Conservation (phyloP, 345 rosid species). For the Mercurialis annua region DNA sequence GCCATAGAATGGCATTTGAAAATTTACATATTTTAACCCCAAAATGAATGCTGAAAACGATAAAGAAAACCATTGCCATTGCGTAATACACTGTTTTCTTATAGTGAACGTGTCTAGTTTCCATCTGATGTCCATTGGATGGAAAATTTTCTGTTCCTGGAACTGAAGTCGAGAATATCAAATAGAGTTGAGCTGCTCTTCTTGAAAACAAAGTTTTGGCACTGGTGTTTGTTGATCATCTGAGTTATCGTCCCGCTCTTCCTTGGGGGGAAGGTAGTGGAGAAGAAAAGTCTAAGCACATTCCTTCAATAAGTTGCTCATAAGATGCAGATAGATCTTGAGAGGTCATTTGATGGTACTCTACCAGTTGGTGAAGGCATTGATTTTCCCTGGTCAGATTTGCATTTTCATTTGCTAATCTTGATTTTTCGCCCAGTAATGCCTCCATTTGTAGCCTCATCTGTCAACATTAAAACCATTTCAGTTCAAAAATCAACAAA, state of each 20-base stretch:
- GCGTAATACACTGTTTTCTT: too few species aligned
- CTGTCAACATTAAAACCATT: slow-evolving; percentile 29
- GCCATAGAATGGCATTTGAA: too few species aligned
- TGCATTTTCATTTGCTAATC: slow-evolving; percentile 81
- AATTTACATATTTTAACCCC: too few species aligned
- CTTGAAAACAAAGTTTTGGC: slow-evolving; percentile 27
- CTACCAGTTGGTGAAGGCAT: slow-evolving; percentile 79
- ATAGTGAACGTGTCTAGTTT: too few species aligned
- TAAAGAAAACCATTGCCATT: too few species aligned
- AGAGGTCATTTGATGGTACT: slow-evolving; percentile 80
- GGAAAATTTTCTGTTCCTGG: slow-evolving; percentile 3
- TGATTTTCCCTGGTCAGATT: slow-evolving; percentile 77
- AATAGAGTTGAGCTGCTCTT: slow-evolving; percentile 16
- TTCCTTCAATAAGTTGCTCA: slow-evolving; percentile 57
- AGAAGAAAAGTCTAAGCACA: slow-evolving; percentile 78
- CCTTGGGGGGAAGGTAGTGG: slow-evolving; percentile 32
- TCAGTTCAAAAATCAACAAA: too few species aligned
- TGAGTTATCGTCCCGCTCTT: slow-evolving; percentile 25
- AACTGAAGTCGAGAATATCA: not conserved
- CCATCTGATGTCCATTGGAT: too few species aligned
- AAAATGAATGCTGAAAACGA: not conserved
- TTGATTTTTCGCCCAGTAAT: slow-evolving; percentile 79
- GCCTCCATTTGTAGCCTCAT: slow-evolving; percentile 95
- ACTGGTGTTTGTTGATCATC: slow-evolving; percentile 19
- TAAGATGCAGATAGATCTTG: slow-evolving; percentile 76